Evolutionary conservation across 2,329 filamentous ascomycete species (phyloP).

Genomic region (Simplicillium aogashimaense): DNA sequence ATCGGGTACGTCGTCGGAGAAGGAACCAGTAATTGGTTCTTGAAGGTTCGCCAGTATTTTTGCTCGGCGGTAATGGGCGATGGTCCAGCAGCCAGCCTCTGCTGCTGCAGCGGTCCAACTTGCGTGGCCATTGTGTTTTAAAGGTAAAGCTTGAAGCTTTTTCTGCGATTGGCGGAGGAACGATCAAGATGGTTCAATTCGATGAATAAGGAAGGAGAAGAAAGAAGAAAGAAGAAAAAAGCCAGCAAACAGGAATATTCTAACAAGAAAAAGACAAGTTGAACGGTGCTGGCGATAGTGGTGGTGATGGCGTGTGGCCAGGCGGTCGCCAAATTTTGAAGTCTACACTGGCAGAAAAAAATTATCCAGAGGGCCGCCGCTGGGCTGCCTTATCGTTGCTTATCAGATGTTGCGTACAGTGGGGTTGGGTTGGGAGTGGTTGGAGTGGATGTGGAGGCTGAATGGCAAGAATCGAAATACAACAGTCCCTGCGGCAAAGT

Average conservation of each 20-base stretch:
- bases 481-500: too few relatives aligned
- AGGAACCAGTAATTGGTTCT: constrained; percentile 79
- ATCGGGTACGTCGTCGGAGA: constrained; percentile 85
- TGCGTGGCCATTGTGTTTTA: constrained; percentile 65
- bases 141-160: constrained; percentile 2
- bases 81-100: constrained; percentile 77
- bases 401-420: too few relatives aligned
- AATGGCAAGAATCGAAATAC: too few relatives aligned
- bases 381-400: neutral
- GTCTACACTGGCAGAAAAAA: too few relatives aligned
- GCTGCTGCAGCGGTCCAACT: constrained; percentile 67
- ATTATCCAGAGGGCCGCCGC: neutral
- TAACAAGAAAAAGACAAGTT: too few relatives aligned
- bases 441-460: too few relatives aligned
- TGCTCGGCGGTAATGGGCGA: constrained; percentile 83
- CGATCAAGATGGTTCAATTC: too few relatives aligned
- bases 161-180: neutral
- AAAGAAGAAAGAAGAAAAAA: too few relatives aligned
- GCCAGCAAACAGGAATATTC: too few relatives aligned
- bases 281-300: neutral
- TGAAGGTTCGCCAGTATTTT: constrained; percentile 92
- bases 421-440: too few relatives aligned
- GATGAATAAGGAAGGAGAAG: too few relatives aligned
- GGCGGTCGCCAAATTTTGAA: too few relatives aligned
- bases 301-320: neutral